Evolutionary conservation across 2,329 filamentous ascomycete species (phyloP), one percentile per base, ranked within the genome.

Genomic region (Hypomyces rosellus): DNA sequence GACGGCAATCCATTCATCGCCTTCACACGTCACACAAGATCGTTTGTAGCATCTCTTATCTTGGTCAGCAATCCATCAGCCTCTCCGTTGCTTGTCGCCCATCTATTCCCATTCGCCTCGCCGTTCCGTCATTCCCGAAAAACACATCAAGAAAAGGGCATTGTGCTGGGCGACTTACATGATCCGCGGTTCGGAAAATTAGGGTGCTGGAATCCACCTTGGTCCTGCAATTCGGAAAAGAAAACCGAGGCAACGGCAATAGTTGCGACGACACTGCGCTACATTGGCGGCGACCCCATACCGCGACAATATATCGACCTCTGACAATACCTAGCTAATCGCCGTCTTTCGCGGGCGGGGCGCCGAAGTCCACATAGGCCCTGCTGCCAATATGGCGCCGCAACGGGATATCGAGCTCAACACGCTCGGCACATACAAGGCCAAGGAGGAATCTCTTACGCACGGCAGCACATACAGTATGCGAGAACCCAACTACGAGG

Each of bases 391-490:
- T 11, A 74, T 70, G 69, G 69, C 71, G 40, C 63, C 64, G 39
- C 62, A 65, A 36, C 63, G 63, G 51, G 70, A 74, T 59, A 70
- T 81, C 59, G 76, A 81, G 62, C 72, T 85, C 61, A 80, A 78
- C 59, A 77, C 76, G 34, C 74, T 80, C 63, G 74, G 74, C 52
- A 77, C 74, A 42, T 74, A 81, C 61, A 76, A 77, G 55, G 68
- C 80, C 55, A 80, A 78, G 59, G 80, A 84, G 55, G 81, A 84
- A 57, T 75, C 74, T 14, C 63, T 77, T 48, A 71, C 70, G 16
- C 72, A 69, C 37, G 75, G 74, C 49, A 77, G 74, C 63, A 71
- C 70, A 48, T 71, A 73, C 62, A 77, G 73, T 57, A 77, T 75
- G 73, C 74, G 74, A 47, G 74, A 76, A 57, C 72, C 74, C 36